Evolutionary conservation across 176 grass and related monocot genomes (phyloP).

Genomic region (Avena insularis): DNA sequence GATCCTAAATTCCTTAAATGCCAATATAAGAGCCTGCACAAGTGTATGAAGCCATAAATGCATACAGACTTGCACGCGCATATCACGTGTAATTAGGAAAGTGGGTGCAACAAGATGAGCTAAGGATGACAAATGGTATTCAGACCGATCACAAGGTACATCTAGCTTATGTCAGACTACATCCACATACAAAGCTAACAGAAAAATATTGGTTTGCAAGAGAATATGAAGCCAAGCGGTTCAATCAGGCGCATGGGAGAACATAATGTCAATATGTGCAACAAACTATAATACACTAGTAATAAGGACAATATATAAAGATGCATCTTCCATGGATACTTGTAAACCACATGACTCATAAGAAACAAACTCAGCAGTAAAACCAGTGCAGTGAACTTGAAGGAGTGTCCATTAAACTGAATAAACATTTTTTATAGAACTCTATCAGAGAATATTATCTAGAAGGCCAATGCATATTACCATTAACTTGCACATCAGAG

Average conservation of each 20-base stretch:
- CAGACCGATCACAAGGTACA: slow-evolving; percentile 17
- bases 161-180: background rate
- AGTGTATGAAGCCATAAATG: slow-evolving; percentile 32
- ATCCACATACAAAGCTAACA: slow-evolving; percentile 13
- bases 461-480: slow-evolving; percentile 54
- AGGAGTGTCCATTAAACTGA: slow-evolving; percentile 18
- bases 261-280: background rate
- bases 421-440: slow-evolving; percentile 40
- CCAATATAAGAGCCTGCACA: slow-evolving; percentile 4
- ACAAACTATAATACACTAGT: slow-evolving; percentile 1
- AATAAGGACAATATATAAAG: slow-evolving; percentile 10
- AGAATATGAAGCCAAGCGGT: background rate
- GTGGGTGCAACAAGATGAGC: slow-evolving; percentile 22
- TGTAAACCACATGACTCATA: background rate
- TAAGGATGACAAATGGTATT: slow-evolving; percentile 17
- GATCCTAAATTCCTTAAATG: background rate
- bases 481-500: slow-evolving; percentile 79
- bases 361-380: slow-evolving; percentile 28
- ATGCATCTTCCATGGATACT: slow-evolving; percentile 30
- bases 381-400: slow-evolving; percentile 21
- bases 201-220: background rate
- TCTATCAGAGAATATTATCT: slow-evolving; percentile 30
- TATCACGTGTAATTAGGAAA: slow-evolving; percentile 10
- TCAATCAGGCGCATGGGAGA: background rate
- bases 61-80: slow-evolving; percentile 19